A percentile compares a stretch with the other conserved stretches of the same genome.
Conservation (phyloP, 768 basidiomycete genomes). For the Pholiota molesta region DNA sequence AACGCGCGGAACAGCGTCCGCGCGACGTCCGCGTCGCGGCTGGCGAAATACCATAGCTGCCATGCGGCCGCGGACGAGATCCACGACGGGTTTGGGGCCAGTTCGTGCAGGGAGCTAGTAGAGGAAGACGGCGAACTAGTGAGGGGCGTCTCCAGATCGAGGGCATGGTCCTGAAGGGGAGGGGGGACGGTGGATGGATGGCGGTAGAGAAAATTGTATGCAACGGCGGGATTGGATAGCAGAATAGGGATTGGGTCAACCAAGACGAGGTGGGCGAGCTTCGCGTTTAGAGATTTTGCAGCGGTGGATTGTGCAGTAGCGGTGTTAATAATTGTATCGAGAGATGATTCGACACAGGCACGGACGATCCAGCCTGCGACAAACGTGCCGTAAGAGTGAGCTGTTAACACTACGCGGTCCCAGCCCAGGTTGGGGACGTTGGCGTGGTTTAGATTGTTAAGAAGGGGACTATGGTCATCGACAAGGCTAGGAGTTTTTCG, state of each 20-base stretch:
- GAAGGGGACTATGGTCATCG: not conserved
- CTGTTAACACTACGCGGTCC: constrained; percentile 45
- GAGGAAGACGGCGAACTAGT: not conserved
- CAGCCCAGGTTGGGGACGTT: constrained; percentile 10
- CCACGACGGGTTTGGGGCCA: not conserved
- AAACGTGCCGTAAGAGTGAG: constrained; percentile 69
- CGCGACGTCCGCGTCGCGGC: constrained; percentile 64
- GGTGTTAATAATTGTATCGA: not conserved
- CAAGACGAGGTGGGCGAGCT: constrained; percentile 50
- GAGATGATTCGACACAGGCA: constrained; percentile 25
- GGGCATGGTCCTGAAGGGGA: constrained; percentile 7
- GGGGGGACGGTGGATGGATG: constrained; percentile 24
- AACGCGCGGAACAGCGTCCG: constrained; percentile 61
- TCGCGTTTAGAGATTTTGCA: constrained; percentile 22
- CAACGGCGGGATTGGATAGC: constrained; percentile 62
- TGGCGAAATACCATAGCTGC: constrained; percentile 71
- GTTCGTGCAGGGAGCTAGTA: not conserved
- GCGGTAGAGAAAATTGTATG: constrained; percentile 70
- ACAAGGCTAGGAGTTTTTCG: not conserved
- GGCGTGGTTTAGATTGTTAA: not conserved
- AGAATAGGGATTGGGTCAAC: constrained; percentile 71
- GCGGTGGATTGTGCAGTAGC: constrained; percentile 9
- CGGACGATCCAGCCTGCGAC: constrained; percentile 57
- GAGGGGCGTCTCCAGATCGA: not conserved
- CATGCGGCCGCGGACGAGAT: constrained; percentile 49